These are phyloP conservation scores for Cryptococcus hybrid DNA, from an alignment of 1,284 basidiomycete species.

Conservation along the genomic window DNA sequence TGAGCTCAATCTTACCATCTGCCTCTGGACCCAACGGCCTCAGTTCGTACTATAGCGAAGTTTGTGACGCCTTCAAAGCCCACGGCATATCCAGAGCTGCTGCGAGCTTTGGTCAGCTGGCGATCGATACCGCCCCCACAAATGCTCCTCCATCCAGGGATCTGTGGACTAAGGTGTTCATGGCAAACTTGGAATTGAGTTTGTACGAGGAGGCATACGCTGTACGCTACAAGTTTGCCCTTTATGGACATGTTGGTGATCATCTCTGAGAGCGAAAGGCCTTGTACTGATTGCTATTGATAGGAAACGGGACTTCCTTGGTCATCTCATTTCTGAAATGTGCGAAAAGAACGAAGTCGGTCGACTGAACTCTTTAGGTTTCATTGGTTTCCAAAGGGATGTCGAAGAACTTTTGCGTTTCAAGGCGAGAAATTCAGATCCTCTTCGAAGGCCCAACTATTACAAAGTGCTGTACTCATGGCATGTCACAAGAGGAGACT, in stretches of 20 bases:
- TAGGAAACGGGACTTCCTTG: conserved; percentile 76
- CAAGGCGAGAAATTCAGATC: conserved; percentile 92
- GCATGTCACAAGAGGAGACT: conserved; percentile 81
- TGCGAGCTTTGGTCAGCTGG: conserved; percentile 69
- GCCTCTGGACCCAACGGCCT: conserved; percentile 60
- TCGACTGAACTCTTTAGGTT: conserved; percentile 77
- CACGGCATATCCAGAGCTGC: conserved; percentile 61
- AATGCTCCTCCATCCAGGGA: conserved; percentile 58
- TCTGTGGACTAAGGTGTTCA: conserved; percentile 76
- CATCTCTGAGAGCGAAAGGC: neutral
- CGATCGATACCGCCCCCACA: conserved; percentile 56
- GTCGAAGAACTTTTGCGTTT: conserved; percentile 88
- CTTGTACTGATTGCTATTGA: conserved; percentile 2
- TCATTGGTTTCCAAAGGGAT: conserved; percentile 79
- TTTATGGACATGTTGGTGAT: conserved; percentile 69
- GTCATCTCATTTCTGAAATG: conserved; percentile 83
- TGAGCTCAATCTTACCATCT: conserved; percentile 63
- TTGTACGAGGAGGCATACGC: conserved; percentile 84
- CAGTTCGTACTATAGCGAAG: conserved; percentile 73
- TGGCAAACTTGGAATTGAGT: conserved; percentile 67
- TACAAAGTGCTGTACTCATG: conserved; percentile 93
- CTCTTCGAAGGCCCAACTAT: conserved; percentile 80
- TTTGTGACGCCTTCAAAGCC: conserved; percentile 68
- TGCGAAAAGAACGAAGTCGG: conserved; percentile 84
- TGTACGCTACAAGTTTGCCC: conserved; percentile 67